Evolutionary conservation across 345 rosid species (phyloP).

Genomic region (Cardamine occulta): DNA sequence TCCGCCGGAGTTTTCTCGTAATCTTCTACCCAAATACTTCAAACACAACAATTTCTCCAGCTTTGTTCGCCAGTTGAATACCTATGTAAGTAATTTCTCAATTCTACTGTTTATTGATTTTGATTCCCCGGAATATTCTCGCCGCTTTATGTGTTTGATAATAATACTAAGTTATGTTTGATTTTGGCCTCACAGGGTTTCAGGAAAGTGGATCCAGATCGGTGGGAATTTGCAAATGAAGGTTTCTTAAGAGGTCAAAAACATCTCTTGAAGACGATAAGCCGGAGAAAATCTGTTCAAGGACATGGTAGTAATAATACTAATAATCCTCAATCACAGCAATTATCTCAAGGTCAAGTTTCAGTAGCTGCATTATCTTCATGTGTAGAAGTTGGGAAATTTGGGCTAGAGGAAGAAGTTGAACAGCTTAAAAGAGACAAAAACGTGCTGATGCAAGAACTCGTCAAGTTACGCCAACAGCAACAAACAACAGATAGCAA

Average conservation of each 20-base stretch:
- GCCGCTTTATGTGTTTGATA: not conserved
- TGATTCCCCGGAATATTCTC: not conserved
- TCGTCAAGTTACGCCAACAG: conserved; percentile 58
- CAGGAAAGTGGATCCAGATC: conserved; percentile 59
- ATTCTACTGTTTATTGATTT: not conserved
- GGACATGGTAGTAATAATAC: conserved; percentile 43
- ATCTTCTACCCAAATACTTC: conserved; percentile 79
- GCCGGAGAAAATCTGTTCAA: conserved; percentile 52
- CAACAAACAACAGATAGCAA: conserved; percentile 58
- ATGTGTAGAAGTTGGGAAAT: conserved; percentile 63
- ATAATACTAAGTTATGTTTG: not conserved
- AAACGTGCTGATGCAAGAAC: conserved; percentile 63
- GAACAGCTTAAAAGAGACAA: conserved; percentile 67
- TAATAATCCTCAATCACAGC: conserved; percentile 40
- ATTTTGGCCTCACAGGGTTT: conserved; percentile 32
- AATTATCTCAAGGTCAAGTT: conserved; percentile 45
- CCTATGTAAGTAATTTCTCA: conserved; percentile 56
- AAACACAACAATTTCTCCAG: conserved; percentile 95
- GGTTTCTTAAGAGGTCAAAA: conserved; percentile 50
- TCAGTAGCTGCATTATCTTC: conserved; percentile 45
- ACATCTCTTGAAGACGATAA: conserved; percentile 51
- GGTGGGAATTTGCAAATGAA: conserved; percentile 60
- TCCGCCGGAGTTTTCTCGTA: conserved; percentile 82
- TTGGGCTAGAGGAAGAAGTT: conserved; percentile 62
- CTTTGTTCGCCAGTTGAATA: conserved; percentile 88